Evolutionary conservation across 257 asterid species (phyloP).

Genomic region (Fraxinus anomala): DNA sequence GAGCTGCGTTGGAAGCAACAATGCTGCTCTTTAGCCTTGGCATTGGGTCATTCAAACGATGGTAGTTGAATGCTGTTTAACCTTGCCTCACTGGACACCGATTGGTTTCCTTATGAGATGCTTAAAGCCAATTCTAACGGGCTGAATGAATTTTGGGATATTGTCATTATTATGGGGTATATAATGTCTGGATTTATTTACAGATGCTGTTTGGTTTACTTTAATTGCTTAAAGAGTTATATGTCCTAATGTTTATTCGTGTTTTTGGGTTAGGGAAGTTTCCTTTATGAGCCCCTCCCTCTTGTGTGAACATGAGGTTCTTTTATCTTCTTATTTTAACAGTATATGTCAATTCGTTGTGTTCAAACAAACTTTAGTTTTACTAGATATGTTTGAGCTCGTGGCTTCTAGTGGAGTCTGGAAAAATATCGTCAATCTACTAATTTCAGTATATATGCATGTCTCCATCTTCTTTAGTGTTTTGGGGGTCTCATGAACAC

Average conservation of each 20-base stretch:
- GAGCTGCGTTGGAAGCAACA: not conserved
- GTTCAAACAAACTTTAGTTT: conserved; percentile 6
- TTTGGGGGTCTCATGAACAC: not conserved
- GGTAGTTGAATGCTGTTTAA: too few relatives aligned
- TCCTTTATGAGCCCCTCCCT: not conserved
- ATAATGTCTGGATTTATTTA: not conserved
- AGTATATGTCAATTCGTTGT: not conserved
- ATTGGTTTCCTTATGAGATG: too few relatives aligned
- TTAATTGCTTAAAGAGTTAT: not conserved
- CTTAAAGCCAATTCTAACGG: too few relatives aligned
- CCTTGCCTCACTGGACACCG: too few relatives aligned
- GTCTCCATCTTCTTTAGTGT: not conserved
- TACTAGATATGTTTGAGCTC: conserved; percentile 10
- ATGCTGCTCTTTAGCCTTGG: too few relatives aligned
- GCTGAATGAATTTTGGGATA: not conserved
- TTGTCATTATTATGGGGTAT: not conserved
- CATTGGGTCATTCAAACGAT: too few relatives aligned
- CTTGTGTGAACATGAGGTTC: not conserved
- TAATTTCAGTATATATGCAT: not conserved
- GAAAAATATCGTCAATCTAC: not conserved
- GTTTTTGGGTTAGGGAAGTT: not conserved
- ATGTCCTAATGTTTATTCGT: not conserved
- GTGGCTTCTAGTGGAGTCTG: conserved; percentile 5
- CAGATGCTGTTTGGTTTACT: not conserved
- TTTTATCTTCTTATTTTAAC: conserved; percentile 15